Base-by-base conservation (phyloP, 768 basidiomycete species). In the Lyophyllum shimeji region DNA sequence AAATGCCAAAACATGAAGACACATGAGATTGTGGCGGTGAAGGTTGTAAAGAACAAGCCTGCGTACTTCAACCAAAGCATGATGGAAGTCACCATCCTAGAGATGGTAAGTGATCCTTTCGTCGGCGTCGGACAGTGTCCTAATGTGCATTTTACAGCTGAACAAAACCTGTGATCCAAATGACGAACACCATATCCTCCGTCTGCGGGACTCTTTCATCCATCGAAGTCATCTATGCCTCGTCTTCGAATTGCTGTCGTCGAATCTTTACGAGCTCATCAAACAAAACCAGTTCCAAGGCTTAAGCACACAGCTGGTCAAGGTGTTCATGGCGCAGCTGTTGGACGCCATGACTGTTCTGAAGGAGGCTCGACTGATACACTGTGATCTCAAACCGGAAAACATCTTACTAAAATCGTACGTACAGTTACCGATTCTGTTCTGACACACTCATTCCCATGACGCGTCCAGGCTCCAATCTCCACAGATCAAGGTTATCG, bases 1-100 rank as follows among this genome's bases (percentile, higher is more conserved):
- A 99, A 99, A 71, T 99, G 97, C 68, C 97, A 98, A 71, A 98
- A 99, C 69, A 95, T 98, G 89, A 94, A 95, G 77, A 97, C 93
- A 27, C 95, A 98, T 72, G 96, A 98, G 69, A 93, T 98, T 52
- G 94, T 97, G 43, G 97, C 97, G 21, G 97, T 99, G 58, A 99
- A 98, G 74, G 97, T 99, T 7, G 94, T 99, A 62, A 99, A 99
- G 79, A 99, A 99, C 74, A 99, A 98, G 73, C 97, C 96, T 5
- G 97, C 97, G 0, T 99, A 99, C 76, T 95, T 97, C 73, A 98
- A 98, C 68, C 97, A 99, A 74, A 93, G 90, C 71, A 98, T 97
- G 91, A 99, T 99, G 97, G 97, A 99, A 73, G 96, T 98, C 24
- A 97, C 95, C 1, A 98, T 99, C 58, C 78, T 99, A 44, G 94